A percentile compares a stretch with the other conserved stretches of the same genome.
phyloP scores from a whole-genome alignment of 495 filamentous ascomycete species.

The Talaromyces ruber region DNA sequence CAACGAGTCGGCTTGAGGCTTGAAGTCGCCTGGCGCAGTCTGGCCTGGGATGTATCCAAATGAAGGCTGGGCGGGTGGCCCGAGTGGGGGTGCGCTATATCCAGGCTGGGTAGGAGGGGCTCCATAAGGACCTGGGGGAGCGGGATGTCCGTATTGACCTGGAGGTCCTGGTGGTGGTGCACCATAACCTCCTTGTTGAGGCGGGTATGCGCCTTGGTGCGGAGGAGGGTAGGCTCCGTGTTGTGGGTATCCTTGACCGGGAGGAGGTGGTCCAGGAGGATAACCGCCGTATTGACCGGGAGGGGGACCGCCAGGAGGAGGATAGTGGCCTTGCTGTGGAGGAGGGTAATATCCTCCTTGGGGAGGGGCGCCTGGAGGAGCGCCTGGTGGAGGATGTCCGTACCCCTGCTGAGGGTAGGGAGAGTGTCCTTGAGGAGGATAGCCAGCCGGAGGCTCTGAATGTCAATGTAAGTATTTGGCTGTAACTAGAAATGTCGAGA shows the following conservation, averaged over 20 bases:
- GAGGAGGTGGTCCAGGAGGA: conserved; percentile 8
- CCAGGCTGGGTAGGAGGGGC: conserved; percentile 17
- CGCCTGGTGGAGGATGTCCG: not conserved
- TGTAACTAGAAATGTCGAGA: not conserved
- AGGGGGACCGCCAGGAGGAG: conserved; percentile 23
- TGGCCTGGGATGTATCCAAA: conserved; percentile 54
- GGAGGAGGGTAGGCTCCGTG: conserved; percentile 15
- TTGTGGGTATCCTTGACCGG: conserved; percentile 12
- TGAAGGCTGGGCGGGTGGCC: conserved; percentile 44
- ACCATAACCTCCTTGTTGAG: conserved; percentile 20
- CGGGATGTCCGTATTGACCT: conserved; percentile 32
- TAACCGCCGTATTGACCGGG: conserved; percentile 22
- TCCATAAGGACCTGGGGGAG: conserved; percentile 29
- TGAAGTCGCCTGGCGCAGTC: conserved; percentile 55
- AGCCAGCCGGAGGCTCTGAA: conserved; percentile 1
- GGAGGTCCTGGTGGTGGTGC: conserved; percentile 30
- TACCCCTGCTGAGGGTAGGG: not conserved
- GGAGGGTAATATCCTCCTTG: conserved; percentile 12
- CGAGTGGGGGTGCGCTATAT: conserved; percentile 14
- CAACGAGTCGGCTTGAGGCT: conserved; percentile 56
- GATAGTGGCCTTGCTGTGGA: conserved; percentile 24
- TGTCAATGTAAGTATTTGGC: not conserved
- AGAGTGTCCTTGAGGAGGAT: not conserved
- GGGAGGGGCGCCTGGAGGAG: not conserved
- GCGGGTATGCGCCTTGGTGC: conserved; percentile 19